These are phyloP conservation scores for Leucogyrophana mollusca DNA, from an alignment of 768 basidiomycete genomes.

Conservation along the genomic window DNA sequence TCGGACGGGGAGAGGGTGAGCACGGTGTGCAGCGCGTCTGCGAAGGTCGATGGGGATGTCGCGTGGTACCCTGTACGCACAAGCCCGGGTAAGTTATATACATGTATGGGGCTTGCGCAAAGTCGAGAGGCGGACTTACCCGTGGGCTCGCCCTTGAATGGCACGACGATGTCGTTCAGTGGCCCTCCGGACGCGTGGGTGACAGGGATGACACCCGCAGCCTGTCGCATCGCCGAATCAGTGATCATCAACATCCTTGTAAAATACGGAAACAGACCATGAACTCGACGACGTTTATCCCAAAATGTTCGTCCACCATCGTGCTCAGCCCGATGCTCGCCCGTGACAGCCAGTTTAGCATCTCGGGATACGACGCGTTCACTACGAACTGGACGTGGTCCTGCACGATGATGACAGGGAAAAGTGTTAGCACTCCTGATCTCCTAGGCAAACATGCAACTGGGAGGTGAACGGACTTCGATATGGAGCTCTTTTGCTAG, in stretches of 20 bases:
- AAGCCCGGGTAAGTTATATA: no score
- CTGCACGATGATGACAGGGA: constrained; percentile 39
- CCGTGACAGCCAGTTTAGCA: constrained; percentile 68
- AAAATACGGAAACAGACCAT: constrained; percentile 59
- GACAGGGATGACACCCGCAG: constrained; percentile 90
- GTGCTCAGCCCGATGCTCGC: constrained; percentile 89
- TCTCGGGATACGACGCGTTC: constrained; percentile 74
- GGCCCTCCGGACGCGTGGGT: constrained; percentile 94
- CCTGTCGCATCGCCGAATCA: constrained; percentile 55
- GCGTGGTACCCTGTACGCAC: constrained; percentile 92
- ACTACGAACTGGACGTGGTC: constrained; percentile 72
- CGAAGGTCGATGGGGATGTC: constrained; percentile 59
- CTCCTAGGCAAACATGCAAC: constrained; percentile 2
- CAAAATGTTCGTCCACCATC: constrained; percentile 99
- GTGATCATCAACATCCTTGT: no score
- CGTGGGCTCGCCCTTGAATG: constrained; percentile 67
- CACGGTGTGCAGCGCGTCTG: constrained; percentile 60
- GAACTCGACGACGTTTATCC: constrained; percentile 96
- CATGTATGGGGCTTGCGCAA: constrained; percentile 1
- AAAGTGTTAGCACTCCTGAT: not conserved
- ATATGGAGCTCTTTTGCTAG: constrained; percentile 65
- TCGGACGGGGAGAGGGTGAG: constrained; percentile 55
- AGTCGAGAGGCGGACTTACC: no score
- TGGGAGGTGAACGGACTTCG: constrained; percentile 45
- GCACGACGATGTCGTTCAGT: constrained; percentile 86